Base-by-base conservation (phyloP, 2,329 filamentous ascomycete species). In the Calonectria pauciramosa region DNA sequence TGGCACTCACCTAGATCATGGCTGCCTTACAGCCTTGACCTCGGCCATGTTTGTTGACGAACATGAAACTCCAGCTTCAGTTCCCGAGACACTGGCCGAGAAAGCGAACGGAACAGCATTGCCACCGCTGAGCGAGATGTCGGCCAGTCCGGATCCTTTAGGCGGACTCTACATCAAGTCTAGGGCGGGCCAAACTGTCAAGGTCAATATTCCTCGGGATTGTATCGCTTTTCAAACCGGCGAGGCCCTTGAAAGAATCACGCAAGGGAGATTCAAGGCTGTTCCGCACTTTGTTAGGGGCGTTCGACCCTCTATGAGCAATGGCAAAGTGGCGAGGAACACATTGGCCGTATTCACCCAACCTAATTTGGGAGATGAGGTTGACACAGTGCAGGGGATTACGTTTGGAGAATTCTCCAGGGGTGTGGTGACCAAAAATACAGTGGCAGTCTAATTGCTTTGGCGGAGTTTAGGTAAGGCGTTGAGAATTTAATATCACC, bases 21-120 rank as follows among this genome's bases (percentile, higher is more conserved):
- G 97, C 52, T 99, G 96, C 83, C 89, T 99, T 38, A 99, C 97
- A 0, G 96, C 96, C 16, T 89, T 99, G 38, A 99, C 97, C 0
- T 96, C 94, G 3, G 96, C 96, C 78, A 98, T 99, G 96, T 99
- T 98, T 84, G 90, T 99, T 75, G 95, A 99, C 82, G 96, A 99
- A 86, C 86, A 84, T 47, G 82, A 84, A 74, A 80, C 87, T 76
- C 76, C 80, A 72, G 80, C 86, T 51, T 78, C 85, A 52, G 82
- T 86, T 0, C 83, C 83, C 67, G 14, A 28, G n/a, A 41, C n/a
- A 1, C 5, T 23, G 9, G 64, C 75, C 52, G 68, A 20, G 68
- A 70, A 56, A 14, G 9, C 32, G 3, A n/a, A 44, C 9, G 81
- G 80, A 4, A 81, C 82, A 38, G 82, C 82, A 20, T 82, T 87